Base-by-base conservation (phyloP, 2,329 filamentous ascomycete genomes). In the Xylariales sp. region DNA sequence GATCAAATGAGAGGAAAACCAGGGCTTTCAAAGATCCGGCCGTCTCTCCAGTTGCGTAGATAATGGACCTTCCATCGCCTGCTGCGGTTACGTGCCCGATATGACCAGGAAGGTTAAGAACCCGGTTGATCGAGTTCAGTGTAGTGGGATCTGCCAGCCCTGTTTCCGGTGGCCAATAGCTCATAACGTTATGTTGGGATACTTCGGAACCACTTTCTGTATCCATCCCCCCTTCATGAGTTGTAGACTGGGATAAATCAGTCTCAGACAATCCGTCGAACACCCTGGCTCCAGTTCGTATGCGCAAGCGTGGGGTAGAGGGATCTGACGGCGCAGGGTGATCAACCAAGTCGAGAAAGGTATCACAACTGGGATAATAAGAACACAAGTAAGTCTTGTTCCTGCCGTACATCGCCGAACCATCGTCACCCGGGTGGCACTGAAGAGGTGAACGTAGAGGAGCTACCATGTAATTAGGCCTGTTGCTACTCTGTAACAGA, bases 331-430 rank as follows among this genome's bases (percentile, higher is more conserved):
- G 64, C 3, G 56, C 36, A 3, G 70, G 60, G 46, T 76, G 70
- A 46, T 80, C 68, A 5, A 82, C 71, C 0, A 85, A 55, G 48
- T 85, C 81, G 4, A 84, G 40, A 50, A 78, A 84, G 0, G 78
- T 68, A 16, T 65, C 66, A 46, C 70, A 71, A 2, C 68, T 63
- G 10, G 66, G 56, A 38, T 75, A 69, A 54, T 85, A 85, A 3
- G 69, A 66, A 18, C 74, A 68, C 32, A 80, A 59, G 31, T 73
- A 71, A 9, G 74, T 80, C 40, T 73, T 70, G 27, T 70, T 67
- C 8, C 79, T 63, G 5, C 74, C 73, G 37, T 76, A 73, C 4
- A 70, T 61, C 11, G 60, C 57, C 0, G 62, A 59, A 6, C 64
- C 66, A 33, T 70, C 64, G 37, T 74, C 69, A 2, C 70, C 70